Conservation (phyloP, 2,329 filamentous ascomycete genomes). For the Phialocephala subalpina region DNA sequence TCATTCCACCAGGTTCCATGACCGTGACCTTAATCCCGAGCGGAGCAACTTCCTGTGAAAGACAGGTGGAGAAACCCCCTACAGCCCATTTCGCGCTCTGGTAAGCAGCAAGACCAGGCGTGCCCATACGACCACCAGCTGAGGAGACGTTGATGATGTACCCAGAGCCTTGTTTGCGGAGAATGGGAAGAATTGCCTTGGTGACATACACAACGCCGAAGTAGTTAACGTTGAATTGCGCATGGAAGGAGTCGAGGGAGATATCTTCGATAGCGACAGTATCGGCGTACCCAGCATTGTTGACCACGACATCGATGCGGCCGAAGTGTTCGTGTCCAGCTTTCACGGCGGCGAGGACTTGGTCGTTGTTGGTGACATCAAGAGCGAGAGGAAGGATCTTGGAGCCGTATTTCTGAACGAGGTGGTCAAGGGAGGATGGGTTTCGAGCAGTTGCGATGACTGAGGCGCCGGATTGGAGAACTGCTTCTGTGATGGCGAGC, state of each 20-base stretch:
- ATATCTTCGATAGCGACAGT: conserved; percentile 59
- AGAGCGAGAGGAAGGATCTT: conserved; percentile 57
- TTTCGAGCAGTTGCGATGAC: conserved; percentile 56
- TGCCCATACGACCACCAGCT: conserved; percentile 45
- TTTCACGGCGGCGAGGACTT: conserved; percentile 43
- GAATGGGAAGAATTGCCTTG: conserved; percentile 47
- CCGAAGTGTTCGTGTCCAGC: conserved; percentile 56
- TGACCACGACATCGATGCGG: conserved; percentile 52
- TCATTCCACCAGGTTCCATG: conserved; percentile 50
- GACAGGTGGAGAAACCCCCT: conserved; percentile 45
- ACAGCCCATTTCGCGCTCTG: conserved; percentile 51
- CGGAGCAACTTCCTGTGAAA: conserved; percentile 45
- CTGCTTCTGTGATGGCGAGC: conserved; percentile 46
- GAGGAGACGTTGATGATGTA: conserved; percentile 51
- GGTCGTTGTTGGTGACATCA: conserved; percentile 59
- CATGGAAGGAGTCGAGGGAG: conserved; percentile 54
- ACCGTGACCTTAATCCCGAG: conserved; percentile 47
- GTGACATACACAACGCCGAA: conserved; percentile 63
- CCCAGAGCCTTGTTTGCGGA: conserved; percentile 43
- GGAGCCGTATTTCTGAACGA: conserved; percentile 48
- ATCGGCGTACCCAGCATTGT: conserved; percentile 60
- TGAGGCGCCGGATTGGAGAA: conserved; percentile 49
- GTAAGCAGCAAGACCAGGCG: conserved; percentile 46
- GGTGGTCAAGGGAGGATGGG: conserved; percentile 44
- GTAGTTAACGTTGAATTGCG: conserved; percentile 65